Percentiles rank a stretch among this genome's conserved stretches.
Conservation (phyloP, 108 stramenopile species). For the Skeletonema costatum region DNA sequence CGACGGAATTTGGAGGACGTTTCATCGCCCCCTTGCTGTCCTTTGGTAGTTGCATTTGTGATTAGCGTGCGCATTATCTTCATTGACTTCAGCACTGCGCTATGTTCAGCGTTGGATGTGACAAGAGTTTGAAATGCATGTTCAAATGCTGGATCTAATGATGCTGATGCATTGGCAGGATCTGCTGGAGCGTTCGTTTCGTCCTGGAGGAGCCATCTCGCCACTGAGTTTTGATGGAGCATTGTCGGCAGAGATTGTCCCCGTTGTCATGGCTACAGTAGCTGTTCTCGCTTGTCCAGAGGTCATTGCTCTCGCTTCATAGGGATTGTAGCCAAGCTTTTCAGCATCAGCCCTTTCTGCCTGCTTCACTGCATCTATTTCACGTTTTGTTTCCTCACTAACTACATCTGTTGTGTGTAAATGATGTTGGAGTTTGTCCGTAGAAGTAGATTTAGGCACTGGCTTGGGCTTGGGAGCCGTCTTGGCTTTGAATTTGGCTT, state of each 20-base stretch:
- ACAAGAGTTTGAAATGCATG: slow-evolving; percentile 62
- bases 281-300: slow-evolving; percentile 81
- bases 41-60: slow-evolving; percentile 81
- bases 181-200: slow-evolving; percentile 49
- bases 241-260: slow-evolving; percentile 48
- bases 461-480: slow-evolving; percentile 58
- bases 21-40: slow-evolving; percentile 58
- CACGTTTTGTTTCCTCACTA: slow-evolving; percentile 60
- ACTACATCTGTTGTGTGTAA: slow-evolving; percentile 1
- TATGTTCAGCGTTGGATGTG: slow-evolving; percentile 37
- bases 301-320: slow-evolving; percentile 69
- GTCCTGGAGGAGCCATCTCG: slow-evolving; percentile 14
- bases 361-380: slow-evolving; percentile 65
- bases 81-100: slow-evolving; percentile 39
- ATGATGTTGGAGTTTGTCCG: slow-evolving; percentile 20
- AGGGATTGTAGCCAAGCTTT: slow-evolving; percentile 84
- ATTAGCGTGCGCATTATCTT: slow-evolving; percentile 65
- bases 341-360: slow-evolving; percentile 54
- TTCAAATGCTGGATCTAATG: slow-evolving; percentile 45
- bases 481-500: slow-evolving; percentile 65
- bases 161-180: slow-evolving; percentile 4
- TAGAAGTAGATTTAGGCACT: slow-evolving; percentile 15
- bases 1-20: slow-evolving; percentile 68
- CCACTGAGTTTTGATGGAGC: slow-evolving; percentile 22
- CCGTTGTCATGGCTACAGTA: slow-evolving; percentile 56